Conservation (phyloP, 495 filamentous ascomycete genomes). For the Podospora pseudopauciseta region DNA sequence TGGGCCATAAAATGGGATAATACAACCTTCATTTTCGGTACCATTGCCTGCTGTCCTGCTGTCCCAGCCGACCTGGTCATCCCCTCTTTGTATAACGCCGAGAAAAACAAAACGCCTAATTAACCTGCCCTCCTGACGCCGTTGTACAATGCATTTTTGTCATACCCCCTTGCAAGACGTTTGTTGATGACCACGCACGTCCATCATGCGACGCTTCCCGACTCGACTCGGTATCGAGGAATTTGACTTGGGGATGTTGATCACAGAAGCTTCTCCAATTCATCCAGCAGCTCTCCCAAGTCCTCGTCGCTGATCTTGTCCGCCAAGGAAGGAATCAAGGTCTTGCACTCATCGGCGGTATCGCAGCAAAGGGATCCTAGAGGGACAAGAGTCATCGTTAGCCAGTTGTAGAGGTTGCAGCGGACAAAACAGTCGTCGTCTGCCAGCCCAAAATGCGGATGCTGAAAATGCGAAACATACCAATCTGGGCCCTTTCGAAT, state of each 20-base stretch:
- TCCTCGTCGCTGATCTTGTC: conserved; percentile 86
- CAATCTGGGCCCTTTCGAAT: conserved; percentile 91
- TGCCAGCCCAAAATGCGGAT: background rate
- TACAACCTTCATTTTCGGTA: background rate
- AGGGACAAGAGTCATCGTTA: background rate
- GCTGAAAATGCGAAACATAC: conserved; percentile 47
- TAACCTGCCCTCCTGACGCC: background rate
- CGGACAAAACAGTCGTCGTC: conserved; percentile 5
- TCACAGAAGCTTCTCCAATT: conserved; percentile 70
- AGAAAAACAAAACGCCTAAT: background rate
- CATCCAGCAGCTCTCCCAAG: conserved; percentile 79
- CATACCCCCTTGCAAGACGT: background rate
- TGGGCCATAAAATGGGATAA: background rate
- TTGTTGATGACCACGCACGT: background rate
- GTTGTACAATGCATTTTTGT: background rate
- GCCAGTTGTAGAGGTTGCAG: conserved; percentile 10
- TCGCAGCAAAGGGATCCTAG: conserved; percentile 88
- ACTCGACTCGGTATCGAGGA: too few species aligned
- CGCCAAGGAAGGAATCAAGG: conserved; percentile 82
- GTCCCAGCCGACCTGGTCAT: background rate
- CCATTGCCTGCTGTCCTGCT: background rate
- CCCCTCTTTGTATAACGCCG: background rate
- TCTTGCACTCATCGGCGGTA: conserved; percentile 91
- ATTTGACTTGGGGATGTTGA: background rate
- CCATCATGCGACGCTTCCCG: background rate